Conservation (phyloP, 1,139 yeast genomes). For the Kurtzmaniella quercitrusa region DNA sequence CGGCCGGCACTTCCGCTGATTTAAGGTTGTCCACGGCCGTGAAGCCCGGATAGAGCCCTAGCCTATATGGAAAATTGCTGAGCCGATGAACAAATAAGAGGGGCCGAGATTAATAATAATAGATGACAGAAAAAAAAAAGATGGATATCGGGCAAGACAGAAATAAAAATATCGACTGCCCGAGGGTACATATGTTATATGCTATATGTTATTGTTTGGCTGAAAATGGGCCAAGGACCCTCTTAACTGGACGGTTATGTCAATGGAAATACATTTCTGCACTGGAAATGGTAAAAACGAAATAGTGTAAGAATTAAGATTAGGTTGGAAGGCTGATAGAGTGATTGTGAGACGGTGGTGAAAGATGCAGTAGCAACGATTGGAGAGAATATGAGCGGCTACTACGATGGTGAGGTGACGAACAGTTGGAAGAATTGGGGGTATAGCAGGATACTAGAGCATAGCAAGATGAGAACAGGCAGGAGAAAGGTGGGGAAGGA, state of each 20-base stretch:
- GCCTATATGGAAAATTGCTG: not conserved
- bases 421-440: too few species aligned
- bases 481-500: too few species aligned
- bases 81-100: conserved; percentile 1
- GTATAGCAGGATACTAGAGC: too few species aligned
- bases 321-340: not conserved
- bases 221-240: not conserved
- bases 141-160: not conserved
- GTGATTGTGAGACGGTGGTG: too few species aligned
- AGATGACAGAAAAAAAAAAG: not conserved
- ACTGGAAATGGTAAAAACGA: not conserved
- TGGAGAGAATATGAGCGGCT: too few species aligned
- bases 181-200: not conserved
- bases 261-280: not conserved
- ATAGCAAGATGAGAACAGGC: too few species aligned
- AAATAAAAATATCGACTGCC: not conserved
- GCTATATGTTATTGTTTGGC: not conserved
- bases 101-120: not conserved
- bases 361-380: too few species aligned
- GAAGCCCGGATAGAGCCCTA: not conserved
- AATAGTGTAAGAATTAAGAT: not conserved
- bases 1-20: not conserved
- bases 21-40: not conserved
- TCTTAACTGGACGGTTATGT: not conserved
- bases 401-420: too few species aligned